Percentiles rank a stretch among this genome's conserved stretches.
phyloP scores from a whole-genome alignment of 2,329 filamentous ascomycete genomes.

The Xylariaceae sp. region DNA sequence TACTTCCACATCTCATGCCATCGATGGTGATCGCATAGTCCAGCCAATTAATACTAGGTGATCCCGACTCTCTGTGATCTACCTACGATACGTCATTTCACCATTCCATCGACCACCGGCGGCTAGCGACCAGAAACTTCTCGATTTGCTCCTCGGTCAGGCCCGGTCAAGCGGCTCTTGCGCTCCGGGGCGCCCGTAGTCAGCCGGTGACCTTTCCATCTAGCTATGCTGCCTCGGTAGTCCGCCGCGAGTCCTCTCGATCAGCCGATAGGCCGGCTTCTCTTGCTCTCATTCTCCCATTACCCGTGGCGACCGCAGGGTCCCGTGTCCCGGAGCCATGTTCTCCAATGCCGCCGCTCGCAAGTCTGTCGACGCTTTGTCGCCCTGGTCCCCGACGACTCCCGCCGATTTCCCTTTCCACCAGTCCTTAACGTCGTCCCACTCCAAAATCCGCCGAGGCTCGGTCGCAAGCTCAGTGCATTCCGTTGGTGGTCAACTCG shows the following conservation, averaged over 20 bases:
- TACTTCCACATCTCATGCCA: background rate
- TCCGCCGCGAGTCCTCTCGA: conserved; percentile 33
- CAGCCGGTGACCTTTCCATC: conserved; percentile 5
- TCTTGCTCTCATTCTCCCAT: conserved; percentile 27
- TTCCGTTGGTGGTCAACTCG: conserved; percentile 79
- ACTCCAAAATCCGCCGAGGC: conserved; percentile 57
- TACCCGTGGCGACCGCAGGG: conserved; percentile 10
- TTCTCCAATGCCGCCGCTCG: conserved; percentile 53
- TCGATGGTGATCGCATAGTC: background rate
- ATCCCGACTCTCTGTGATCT: background rate
- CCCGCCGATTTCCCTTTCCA: conserved; percentile 55
- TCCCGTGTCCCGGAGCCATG: conserved; percentile 42
- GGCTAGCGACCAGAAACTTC: background rate
- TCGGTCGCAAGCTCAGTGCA: conserved; percentile 84
- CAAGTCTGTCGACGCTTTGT: conserved; percentile 62
- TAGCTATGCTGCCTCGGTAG: conserved; percentile 50
- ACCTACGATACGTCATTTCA: background rate
- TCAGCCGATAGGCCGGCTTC: conserved; percentile 35
- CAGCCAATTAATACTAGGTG: background rate
- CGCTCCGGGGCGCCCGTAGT: conserved; percentile 5
- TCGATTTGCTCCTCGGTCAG: background rate
- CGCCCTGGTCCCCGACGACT: conserved; percentile 47
- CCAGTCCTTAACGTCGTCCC: conserved; percentile 45
- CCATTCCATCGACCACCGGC: background rate
- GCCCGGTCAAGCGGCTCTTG: background rate